These are phyloP conservation scores for Puccinia novopanici DNA, from an alignment of 1,284 basidiomycete genomes.

Conservation along the genomic window DNA sequence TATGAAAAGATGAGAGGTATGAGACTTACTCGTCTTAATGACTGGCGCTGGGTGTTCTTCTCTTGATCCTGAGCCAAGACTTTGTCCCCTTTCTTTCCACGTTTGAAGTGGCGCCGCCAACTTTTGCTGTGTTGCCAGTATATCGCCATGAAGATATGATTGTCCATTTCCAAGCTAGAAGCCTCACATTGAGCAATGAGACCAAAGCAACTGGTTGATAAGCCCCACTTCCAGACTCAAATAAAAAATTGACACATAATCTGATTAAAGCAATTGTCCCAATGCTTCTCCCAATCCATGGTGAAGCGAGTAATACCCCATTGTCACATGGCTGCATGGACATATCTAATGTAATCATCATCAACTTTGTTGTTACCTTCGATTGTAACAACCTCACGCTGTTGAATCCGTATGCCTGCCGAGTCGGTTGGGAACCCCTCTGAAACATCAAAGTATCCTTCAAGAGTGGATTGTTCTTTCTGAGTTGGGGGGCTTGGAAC, in stretches of 20 bases:
- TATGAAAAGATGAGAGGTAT: no score
- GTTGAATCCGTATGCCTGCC: slow-evolving; percentile 12
- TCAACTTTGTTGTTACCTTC: slow-evolving; percentile 31
- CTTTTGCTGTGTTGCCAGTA: no score
- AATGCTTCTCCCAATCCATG: no score
- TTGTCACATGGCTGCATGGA: slow-evolving; percentile 28
- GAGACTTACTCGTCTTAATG: no score
- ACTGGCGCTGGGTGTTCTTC: no score
- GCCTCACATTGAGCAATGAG: no score
- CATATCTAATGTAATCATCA: slow-evolving; percentile 20
- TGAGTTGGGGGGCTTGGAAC: slow-evolving; percentile 22
- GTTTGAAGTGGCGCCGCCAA: no score
- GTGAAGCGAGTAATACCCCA: slow-evolving; percentile 39
- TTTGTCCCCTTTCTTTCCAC: no score
- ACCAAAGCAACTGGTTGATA: no score
- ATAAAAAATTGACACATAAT: slow-evolving; percentile 45
- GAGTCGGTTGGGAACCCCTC: slow-evolving; percentile 9
- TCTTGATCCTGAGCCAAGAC: no score
- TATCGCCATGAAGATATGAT: no score
- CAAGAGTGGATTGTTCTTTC: background rate
- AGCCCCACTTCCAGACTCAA: slow-evolving; percentile 47
- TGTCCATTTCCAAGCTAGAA: no score
- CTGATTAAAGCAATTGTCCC: slow-evolving; percentile 40
- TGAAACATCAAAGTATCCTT: slow-evolving; percentile 28
- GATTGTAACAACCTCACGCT: slow-evolving; percentile 23